Evolutionary conservation across 345 rosid genomes (phyloP), one percentile per base, ranked within the genome.

Genomic region (Chamaenerion angustifolium): DNA sequence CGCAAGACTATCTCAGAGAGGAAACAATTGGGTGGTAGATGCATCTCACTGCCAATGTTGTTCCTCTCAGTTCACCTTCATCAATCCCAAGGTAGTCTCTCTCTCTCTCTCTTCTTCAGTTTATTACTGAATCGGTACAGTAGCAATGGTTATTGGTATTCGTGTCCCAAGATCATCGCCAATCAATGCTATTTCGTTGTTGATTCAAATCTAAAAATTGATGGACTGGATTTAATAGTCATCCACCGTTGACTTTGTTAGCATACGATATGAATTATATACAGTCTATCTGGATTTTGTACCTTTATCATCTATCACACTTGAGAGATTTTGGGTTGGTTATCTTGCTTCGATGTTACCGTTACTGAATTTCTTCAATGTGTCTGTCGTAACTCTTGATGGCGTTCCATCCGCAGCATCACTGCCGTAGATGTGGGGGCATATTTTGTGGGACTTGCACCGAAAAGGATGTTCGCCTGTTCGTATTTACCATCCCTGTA

Each of bases 41-140:
- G 84, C 90, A 40, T 60, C 98, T 21, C 88, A 92, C 64, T 92
- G 98, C 69, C 98, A 87, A 68, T 95, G 95, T 51, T 92, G 98
- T 64, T 69, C 95, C 51, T 84, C 88, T 48, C 96, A 70, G 55
- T 92, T 92, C 67, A 78, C 83, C 69, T 84, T 92, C 82, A 83
- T 92, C 80, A 87, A 87, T 76, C 96, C 94, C 81, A 87, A 92
- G 96, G 98, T 88, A 5, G 27, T 6, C 21, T 21, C 18, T 15
- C 6, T 18, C 16, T 8, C 55, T 46, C 9, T 44, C 8, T 12
- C 44, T 6, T 17, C 35, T 2, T 18, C 43, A 7, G 19, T 11
- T 1, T 12, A 8, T 19, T 43, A n/a, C 17, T 17, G 17, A 52
- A 23, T 43, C 17, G 48, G 17, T 42, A 16, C 9, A 3, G n/a